These are phyloP conservation scores for Daldinia sp. DNA, from an alignment of 2,329 filamentous ascomycete species.

Conservation along the genomic window DNA sequence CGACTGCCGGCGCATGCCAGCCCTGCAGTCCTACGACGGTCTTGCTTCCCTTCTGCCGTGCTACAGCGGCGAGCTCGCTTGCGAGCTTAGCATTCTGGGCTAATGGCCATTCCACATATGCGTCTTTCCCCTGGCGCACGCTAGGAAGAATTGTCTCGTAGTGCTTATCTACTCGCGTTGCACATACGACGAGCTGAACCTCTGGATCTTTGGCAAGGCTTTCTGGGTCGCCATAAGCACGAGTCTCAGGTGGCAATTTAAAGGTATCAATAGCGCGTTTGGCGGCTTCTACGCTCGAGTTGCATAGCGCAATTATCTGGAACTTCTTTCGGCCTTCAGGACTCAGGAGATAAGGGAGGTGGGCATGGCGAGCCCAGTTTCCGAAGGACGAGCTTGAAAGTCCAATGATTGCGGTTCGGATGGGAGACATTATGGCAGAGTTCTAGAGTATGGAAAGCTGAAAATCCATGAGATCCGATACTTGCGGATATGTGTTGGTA, in stretches of 20 bases:
- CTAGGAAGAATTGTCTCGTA: slow-evolving; percentile 3
- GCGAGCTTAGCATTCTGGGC: background rate
- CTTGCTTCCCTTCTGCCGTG: background rate
- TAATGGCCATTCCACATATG: slow-evolving; percentile 1
- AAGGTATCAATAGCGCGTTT: background rate
- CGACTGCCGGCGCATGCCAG: background rate
- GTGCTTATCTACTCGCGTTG: slow-evolving; percentile 7
- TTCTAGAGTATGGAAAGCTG: background rate
- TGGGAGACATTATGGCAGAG: background rate
- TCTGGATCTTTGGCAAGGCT: slow-evolving; percentile 2
- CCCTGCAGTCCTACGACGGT: slow-evolving; percentile 1
- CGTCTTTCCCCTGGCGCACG: background rate
- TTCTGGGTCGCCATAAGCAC: slow-evolving; percentile 1
- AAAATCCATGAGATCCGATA: background rate
- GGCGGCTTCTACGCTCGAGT: slow-evolving; percentile 2
- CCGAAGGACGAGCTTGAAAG: background rate
- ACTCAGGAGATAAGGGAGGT: slow-evolving; percentile 1
- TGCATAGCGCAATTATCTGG: slow-evolving; percentile 1
- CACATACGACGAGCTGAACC: slow-evolving; percentile 5
- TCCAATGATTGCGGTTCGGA: slow-evolving; percentile 2
- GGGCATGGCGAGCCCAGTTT: background rate
- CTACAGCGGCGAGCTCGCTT: background rate
- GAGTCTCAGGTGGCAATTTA: background rate
- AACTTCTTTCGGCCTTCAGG: slow-evolving; percentile 1
- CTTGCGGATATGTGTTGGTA: background rate